A percentile compares a stretch with the other conserved stretches of the same genome.
phyloP scores from a whole-genome alignment of 2,329 filamentous ascomycete genomes.

The Cladophialophora exuberans region DNA sequence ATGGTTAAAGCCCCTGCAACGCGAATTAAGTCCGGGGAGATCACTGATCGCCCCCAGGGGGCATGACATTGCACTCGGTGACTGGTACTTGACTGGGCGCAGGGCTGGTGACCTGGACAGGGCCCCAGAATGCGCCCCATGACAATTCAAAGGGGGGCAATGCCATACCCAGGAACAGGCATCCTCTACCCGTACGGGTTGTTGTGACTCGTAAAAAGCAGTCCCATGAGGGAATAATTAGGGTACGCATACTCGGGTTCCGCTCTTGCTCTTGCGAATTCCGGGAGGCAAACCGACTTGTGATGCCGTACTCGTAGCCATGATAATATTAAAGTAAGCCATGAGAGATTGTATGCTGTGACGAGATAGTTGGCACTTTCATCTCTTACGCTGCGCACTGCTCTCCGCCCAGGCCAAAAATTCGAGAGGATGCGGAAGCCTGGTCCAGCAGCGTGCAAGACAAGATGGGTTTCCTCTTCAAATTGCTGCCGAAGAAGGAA shows the following conservation, averaged over 20 bases:
- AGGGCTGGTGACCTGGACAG: too few species aligned
- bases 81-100: background rate
- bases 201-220: too few species aligned
- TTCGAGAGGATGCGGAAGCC: background rate
- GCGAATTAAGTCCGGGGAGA: slow-evolving; percentile 14
- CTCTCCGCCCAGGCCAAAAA: background rate
- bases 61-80: slow-evolving; percentile 6
- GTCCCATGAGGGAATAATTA: slow-evolving; percentile 11
- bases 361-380: background rate
- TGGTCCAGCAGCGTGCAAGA: background rate
- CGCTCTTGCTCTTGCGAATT: too few species aligned
- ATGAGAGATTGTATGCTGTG: background rate
- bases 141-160: too few species aligned
- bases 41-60: too few species aligned
- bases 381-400: background rate
- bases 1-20: too few species aligned
- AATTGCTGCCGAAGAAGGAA: slow-evolving; percentile 23
- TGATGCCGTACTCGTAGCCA: too few species aligned
- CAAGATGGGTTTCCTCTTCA: slow-evolving; percentile 21
- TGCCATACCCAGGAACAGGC: too few species aligned
- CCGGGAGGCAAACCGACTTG: too few species aligned
- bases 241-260: too few species aligned
- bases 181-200: too few species aligned
- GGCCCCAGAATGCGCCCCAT: background rate
- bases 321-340: background rate